Evolutionary conservation across 306 rosid genomes (phyloP).

Genomic region (Begonia masoniana): DNA sequence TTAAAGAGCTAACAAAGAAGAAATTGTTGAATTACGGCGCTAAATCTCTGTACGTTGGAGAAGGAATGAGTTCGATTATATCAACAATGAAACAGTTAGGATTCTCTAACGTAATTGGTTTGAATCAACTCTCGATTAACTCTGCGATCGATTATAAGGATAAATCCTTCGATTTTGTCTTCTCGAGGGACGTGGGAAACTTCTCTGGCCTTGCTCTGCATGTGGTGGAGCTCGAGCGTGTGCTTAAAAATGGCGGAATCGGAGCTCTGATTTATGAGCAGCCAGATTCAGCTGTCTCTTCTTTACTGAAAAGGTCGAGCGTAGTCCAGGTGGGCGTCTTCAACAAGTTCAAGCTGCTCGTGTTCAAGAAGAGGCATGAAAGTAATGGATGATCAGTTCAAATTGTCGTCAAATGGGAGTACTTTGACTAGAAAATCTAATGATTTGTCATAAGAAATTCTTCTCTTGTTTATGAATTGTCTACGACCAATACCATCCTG

Average conservation of each 20-base stretch:
- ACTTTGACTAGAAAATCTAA: no score
- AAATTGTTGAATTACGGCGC: slow-evolving; percentile 25
- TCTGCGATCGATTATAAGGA: slow-evolving; percentile 30
- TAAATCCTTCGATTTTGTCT: slow-evolving; percentile 52
- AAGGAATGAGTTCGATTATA: slow-evolving; percentile 25
- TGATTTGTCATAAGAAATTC: no score
- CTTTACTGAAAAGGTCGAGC: slow-evolving; percentile 35
- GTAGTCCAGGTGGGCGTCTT: slow-evolving; percentile 37
- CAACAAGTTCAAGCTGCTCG: slow-evolving; percentile 31
- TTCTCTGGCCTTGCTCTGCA: slow-evolving; percentile 54
- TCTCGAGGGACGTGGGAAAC: slow-evolving; percentile 39
- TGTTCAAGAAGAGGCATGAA: slow-evolving; percentile 49
- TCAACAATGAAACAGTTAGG: slow-evolving; percentile 44
- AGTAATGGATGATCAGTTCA: slow-evolving; percentile 18
- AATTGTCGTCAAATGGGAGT: not conserved
- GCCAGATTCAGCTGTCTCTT: slow-evolving; percentile 42
- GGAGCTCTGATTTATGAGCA: slow-evolving; percentile 57
- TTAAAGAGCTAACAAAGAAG: slow-evolving; percentile 25
- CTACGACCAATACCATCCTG: no score
- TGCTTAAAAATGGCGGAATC: slow-evolving; percentile 60
- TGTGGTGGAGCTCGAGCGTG: slow-evolving; percentile 66
- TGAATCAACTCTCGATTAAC: slow-evolving; percentile 19
- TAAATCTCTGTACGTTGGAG: slow-evolving; percentile 51
- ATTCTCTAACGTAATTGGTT: slow-evolving; percentile 34
- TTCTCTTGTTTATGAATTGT: slow-evolving; percentile 39